Evolutionary conservation across 2,329 filamentous ascomycete species (phyloP).

Genomic region (Fusarium pininemorale): DNA sequence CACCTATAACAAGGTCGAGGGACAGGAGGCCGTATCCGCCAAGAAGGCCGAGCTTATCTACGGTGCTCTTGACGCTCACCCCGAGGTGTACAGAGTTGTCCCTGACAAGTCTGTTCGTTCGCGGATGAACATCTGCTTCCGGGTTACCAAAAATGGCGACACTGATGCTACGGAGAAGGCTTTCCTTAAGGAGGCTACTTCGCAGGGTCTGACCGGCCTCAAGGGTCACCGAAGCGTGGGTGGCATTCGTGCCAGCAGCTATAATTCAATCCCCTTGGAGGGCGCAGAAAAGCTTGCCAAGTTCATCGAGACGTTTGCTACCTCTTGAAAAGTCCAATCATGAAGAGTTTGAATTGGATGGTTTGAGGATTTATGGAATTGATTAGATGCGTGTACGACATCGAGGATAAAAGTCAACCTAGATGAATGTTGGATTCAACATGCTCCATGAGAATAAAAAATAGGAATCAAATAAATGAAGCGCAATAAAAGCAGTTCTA

Average conservation of each 20-base stretch:
- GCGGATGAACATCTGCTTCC: constrained; percentile 96
- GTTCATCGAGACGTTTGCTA: constrained; percentile 67
- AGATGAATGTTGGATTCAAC: constrained; percentile 35
- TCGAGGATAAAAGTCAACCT: constrained; percentile 7
- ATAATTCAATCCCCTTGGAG: constrained; percentile 80
- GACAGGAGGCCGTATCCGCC: constrained; percentile 77
- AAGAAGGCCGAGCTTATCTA: constrained; percentile 84
- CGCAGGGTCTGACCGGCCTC: constrained; percentile 76
- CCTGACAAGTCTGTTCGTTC: constrained; percentile 80
- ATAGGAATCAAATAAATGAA: background rate
- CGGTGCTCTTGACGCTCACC: constrained; percentile 75
- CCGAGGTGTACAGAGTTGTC: constrained; percentile 78
- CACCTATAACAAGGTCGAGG: constrained; percentile 74
- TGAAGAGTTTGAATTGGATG: background rate
- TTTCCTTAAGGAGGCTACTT: constrained; percentile 79
- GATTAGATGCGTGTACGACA: background rate
- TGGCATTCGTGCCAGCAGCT: constrained; percentile 81
- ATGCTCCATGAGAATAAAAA: constrained; percentile 12
- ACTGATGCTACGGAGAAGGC: constrained; percentile 77
- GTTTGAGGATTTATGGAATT: background rate
- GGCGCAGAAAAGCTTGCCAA: constrained; percentile 73
- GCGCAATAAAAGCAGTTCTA: background rate
- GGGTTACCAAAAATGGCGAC: constrained; percentile 68
- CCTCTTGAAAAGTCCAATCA: background rate
- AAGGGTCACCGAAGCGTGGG: constrained; percentile 86